Percentiles rank a stretch among this genome's conserved stretches.
phyloP scores from a whole-genome alignment of 257 asterid genomes.

The Forsythia suspensa region DNA sequence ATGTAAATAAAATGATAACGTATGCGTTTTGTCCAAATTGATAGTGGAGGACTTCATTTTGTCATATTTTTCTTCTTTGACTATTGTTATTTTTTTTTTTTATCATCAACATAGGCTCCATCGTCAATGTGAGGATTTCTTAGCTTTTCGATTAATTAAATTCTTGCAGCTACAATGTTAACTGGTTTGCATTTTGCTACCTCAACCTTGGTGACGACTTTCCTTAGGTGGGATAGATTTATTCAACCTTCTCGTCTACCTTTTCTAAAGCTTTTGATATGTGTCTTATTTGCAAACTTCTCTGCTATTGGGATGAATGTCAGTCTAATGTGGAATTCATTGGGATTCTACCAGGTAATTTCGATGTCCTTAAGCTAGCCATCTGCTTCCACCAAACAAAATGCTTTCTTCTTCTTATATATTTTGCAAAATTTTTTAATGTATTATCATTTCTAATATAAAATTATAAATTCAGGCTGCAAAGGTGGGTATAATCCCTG shows the following conservation, averaged over 20 bases:
- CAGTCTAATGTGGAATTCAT: slow-evolving; percentile 61
- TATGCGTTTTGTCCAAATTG: too few species aligned
- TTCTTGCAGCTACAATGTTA: slow-evolving; percentile 78
- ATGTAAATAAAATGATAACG: not conserved
- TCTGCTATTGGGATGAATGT: slow-evolving; percentile 61
- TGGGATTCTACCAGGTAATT: slow-evolving; percentile 58
- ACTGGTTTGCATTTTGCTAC: slow-evolving; percentile 90
- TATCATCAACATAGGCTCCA: too few species aligned
- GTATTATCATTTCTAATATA: not conserved
- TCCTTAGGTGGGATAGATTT: slow-evolving; percentile 53
- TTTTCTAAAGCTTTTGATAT: slow-evolving; percentile 40
- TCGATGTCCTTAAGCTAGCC: slow-evolving; percentile 1
- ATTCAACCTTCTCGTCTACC: slow-evolving; percentile 58
- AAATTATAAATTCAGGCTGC: slow-evolving; percentile 43
- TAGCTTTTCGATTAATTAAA: slow-evolving; percentile 4
- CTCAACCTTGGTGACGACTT: slow-evolving; percentile 73
- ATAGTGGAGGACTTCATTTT: not conserved
- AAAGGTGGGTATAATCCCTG: slow-evolving; percentile 58
- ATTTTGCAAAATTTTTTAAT: not conserved
- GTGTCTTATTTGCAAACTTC: slow-evolving; percentile 52
- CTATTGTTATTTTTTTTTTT: not conserved
- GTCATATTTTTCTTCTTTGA: not conserved
- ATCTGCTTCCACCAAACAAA: not conserved
- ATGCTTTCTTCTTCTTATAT: too few species aligned
- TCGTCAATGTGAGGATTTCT: not conserved